Percentiles rank a stretch among this genome's conserved stretches.
Conservation (phyloP, 2,329 filamentous ascomycete genomes). For the Endoconidiophora laricicola region DNA sequence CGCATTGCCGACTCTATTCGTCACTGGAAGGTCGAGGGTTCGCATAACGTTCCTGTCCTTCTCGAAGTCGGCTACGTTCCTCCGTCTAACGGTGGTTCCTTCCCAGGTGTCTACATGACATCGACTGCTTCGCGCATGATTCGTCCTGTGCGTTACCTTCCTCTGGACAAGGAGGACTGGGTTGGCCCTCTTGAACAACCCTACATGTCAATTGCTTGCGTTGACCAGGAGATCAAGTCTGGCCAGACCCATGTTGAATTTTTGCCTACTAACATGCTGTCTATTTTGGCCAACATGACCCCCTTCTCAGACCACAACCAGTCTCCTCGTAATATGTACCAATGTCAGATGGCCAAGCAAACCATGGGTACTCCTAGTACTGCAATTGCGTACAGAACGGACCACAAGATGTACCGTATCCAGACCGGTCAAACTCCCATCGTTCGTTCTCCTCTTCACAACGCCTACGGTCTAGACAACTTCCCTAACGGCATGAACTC, state of each 20-base stretch:
- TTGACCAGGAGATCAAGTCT: conserved; percentile 73
- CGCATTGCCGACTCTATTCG: conserved; percentile 73
- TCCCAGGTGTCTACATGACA: conserved; percentile 89
- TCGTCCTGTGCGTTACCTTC: conserved; percentile 79
- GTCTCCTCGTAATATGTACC: conserved; percentile 97
- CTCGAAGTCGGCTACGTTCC: conserved; percentile 89
- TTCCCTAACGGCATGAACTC: conserved; percentile 95
- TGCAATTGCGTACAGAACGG: conserved; percentile 69
- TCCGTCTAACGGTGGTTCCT: conserved; percentile 77
- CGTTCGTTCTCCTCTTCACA: conserved; percentile 81
- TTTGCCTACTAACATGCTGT: conserved; percentile 89
- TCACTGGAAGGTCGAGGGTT: conserved; percentile 88
- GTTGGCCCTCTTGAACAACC: conserved; percentile 92
- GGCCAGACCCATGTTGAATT: conserved; percentile 89
- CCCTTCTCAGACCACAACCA: conserved; percentile 99
- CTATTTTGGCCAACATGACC: conserved; percentile 95
- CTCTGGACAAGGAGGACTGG: conserved; percentile 69
- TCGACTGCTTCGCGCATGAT: conserved; percentile 76
- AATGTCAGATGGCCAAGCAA: conserved; percentile 99
- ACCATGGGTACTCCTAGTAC: conserved; percentile 94
- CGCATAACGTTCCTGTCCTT: conserved; percentile 60
- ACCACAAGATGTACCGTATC: conserved; percentile 91
- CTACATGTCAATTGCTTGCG: conserved; percentile 93
- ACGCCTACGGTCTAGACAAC: conserved; percentile 92
- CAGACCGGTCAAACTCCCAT: conserved; percentile 94